Conservation (phyloP, 345 rosid species). For the Eucalyptus marginata region DNA sequence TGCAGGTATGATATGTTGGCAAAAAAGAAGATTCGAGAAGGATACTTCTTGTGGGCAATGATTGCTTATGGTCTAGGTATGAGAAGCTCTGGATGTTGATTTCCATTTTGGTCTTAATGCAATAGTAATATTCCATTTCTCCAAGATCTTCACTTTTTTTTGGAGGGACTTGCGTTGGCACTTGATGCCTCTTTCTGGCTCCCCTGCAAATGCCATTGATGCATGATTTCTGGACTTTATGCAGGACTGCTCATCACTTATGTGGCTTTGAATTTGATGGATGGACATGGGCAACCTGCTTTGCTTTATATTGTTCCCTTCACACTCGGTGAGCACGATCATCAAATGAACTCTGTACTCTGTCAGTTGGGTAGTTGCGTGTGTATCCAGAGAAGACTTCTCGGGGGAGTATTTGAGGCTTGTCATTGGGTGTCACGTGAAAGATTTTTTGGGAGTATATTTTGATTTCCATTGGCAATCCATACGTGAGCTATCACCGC, state of each 20-base stretch:
- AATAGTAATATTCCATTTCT: not conserved
- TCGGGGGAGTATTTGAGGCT: not conserved
- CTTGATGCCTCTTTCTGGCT: not conserved
- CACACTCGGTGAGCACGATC: constrained; percentile 58
- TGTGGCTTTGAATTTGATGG: constrained; percentile 92
- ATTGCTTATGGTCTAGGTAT: constrained; percentile 90
- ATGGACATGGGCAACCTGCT: constrained; percentile 98
- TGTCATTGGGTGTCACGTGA: not conserved
- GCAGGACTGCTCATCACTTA: constrained; percentile 91
- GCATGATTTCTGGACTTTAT: not conserved
- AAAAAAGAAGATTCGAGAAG: constrained; percentile 60
- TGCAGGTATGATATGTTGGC: constrained; percentile 88
- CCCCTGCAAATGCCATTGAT: not conserved
- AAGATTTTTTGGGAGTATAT: not conserved
- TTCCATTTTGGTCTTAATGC: not conserved
- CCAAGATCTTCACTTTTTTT: not conserved
- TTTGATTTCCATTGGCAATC: not conserved
- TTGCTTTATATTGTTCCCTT: constrained; percentile 94
- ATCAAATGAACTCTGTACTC: not conserved
- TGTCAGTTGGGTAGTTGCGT: not conserved
- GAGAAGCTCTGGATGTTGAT: not conserved
- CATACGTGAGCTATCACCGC: not conserved
- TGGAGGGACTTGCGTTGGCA: not conserved
- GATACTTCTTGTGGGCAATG: constrained; percentile 91
- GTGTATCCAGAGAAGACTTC: not conserved